Evolutionary conservation across 2,329 filamentous ascomycete species (phyloP).

Genomic region (Clathrospora elynae): DNA sequence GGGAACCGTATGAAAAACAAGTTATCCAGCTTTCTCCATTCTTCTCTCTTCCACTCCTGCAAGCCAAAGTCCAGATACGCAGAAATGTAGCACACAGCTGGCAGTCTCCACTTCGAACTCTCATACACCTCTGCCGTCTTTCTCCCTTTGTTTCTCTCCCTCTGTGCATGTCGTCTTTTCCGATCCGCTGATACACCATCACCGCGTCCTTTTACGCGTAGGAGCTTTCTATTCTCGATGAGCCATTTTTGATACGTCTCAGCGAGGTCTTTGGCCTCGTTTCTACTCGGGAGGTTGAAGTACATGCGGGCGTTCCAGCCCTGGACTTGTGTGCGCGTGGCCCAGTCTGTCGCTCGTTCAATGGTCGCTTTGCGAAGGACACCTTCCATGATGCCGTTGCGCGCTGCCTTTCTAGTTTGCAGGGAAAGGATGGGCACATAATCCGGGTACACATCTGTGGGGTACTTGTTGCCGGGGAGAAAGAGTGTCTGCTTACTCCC

Average conservation of each 20-base stretch:
- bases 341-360: constrained; percentile 35
- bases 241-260: constrained; percentile 28
- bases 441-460: constrained; percentile 21
- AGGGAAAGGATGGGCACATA: constrained; percentile 30
- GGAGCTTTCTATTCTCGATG: constrained; percentile 10
- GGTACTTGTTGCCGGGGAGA: constrained; percentile 30
- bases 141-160: constrained; percentile 16
- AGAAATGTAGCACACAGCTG: constrained; percentile 33
- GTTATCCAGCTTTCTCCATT: constrained; percentile 16
- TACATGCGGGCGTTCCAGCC: constrained; percentile 37
- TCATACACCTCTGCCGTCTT: constrained; percentile 30
- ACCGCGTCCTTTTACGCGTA: constrained; percentile 5
- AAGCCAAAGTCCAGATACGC: constrained; percentile 30
- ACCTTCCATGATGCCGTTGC: constrained; percentile 31
- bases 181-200: constrained; percentile 10
- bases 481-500: constrained; percentile 28
- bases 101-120: constrained; percentile 23
- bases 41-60: neutral
- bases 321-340: constrained; percentile 33
- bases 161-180: constrained; percentile 9
- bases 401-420: constrained; percentile 24
- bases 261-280: constrained; percentile 14
- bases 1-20: constrained; percentile 38
- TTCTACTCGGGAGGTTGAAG: constrained; percentile 25
- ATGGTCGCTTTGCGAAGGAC: constrained; percentile 29